These are phyloP conservation scores for Colletotrichum karsti DNA, from an alignment of 2,329 filamentous ascomycete genomes.

Conservation along the genomic window DNA sequence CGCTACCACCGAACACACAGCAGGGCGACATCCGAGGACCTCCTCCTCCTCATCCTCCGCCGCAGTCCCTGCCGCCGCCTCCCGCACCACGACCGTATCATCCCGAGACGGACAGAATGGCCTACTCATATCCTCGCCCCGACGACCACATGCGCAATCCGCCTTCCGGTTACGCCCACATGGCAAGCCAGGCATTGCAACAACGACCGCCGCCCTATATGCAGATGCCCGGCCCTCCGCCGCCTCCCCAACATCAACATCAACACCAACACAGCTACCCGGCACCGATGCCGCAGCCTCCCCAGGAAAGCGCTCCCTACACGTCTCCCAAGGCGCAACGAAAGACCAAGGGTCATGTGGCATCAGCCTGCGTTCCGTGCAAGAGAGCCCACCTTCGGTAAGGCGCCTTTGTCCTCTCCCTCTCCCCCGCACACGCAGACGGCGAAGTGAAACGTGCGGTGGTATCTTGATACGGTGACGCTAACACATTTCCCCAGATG, in stretches of 20 bases:
- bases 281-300: slow-evolving; percentile 34
- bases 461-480: slow-evolving; percentile 12
- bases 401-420: slow-evolving; percentile 32
- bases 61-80: slow-evolving; percentile 37
- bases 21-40: slow-evolving; percentile 45
- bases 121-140: slow-evolving; percentile 48
- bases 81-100: slow-evolving; percentile 47
- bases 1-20: slow-evolving; percentile 35
- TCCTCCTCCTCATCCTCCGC: no score
- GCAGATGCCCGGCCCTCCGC: slow-evolving; percentile 40
- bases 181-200: slow-evolving; percentile 27
- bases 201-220: slow-evolving; percentile 29
- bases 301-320: slow-evolving; percentile 55
- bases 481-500: slow-evolving; percentile 52
- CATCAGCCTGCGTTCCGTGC: slow-evolving; percentile 86
- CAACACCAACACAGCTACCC: slow-evolving; percentile 38
- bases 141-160: slow-evolving; percentile 46
- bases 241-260: slow-evolving; percentile 36
- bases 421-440: no score
- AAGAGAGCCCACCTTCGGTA: slow-evolving; percentile 83
- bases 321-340: slow-evolving; percentile 68
- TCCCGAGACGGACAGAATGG: slow-evolving; percentile 48
- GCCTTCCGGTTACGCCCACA: slow-evolving; percentile 27
- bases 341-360: slow-evolving; percentile 83
- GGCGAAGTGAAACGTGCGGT: not conserved